Evolutionary conservation across 441 rosid genomes (phyloP).

Genomic region (Capsella rubella): DNA sequence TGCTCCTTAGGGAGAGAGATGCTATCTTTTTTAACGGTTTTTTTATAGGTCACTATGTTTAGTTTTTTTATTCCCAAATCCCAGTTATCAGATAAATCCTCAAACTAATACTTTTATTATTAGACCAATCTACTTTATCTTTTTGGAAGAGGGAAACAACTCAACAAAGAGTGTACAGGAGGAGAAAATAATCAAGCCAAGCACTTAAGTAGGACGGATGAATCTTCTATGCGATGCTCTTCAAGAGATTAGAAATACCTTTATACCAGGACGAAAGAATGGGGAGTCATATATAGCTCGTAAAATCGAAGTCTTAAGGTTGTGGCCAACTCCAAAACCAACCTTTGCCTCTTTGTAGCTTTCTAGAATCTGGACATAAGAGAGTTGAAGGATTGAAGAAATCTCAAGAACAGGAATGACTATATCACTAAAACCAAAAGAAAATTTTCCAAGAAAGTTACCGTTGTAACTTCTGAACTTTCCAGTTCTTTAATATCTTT

Average conservation of each 20-base stretch:
- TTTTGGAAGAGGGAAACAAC: conserved; percentile 8
- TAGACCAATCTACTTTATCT: conserved; percentile 14
- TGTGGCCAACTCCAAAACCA: conserved; percentile 90
- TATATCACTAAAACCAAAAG: not conserved
- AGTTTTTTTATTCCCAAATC: not conserved
- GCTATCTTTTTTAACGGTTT: conserved; percentile 2
- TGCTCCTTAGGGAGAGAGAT: not conserved
- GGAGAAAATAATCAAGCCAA: conserved; percentile 3
- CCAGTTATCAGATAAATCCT: not conserved
- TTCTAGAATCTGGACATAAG: conserved; percentile 64
- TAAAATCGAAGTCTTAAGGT: conserved; percentile 64
- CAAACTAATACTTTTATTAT: not conserved
- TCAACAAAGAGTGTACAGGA: not conserved
- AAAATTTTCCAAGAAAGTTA: conserved; percentile 41
- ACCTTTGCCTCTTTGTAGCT: conserved; percentile 78
- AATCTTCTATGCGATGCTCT: conserved; percentile 22
- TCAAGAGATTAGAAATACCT: conserved; percentile 54
- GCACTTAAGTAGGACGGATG: not conserved
- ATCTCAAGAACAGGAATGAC: conserved; percentile 10
- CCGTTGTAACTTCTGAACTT: conserved; percentile 64
- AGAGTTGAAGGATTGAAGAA: conserved; percentile 12
- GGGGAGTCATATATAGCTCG: conserved; percentile 87
- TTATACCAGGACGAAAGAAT: conserved; percentile 72
- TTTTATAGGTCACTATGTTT: not conserved
- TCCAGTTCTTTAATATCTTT: conserved; percentile 62